Base-by-base conservation (phyloP, 768 basidiomycete genomes). In the Boletus reticuloceps region DNA sequence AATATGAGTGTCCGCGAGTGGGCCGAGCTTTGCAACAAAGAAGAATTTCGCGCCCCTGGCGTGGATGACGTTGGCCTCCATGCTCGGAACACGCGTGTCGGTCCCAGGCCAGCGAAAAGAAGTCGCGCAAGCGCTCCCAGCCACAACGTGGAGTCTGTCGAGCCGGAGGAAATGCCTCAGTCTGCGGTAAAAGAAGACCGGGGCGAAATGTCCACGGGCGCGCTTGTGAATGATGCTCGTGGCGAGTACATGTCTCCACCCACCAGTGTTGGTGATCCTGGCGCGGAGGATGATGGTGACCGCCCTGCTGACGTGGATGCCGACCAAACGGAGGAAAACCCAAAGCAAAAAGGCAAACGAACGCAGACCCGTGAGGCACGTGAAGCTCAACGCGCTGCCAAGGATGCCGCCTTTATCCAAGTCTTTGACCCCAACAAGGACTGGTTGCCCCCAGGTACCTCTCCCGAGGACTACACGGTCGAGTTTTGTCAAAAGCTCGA, bases 401-500 rank as follows among this genome's bases (percentile, higher is more conserved):
- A 74, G 25, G 75, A 83, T 40, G 70, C 73, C 16, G 69, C 69
- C 0, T 97, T 94, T 67, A 74, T 93, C 27, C 75, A 85, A 42
- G 74, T 74, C 0, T 96, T 95, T 64, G 82, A 89, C 50, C 89
- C 90, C 0, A 75, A 78, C 40, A 74, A 75, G 9, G 84, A 86
- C 55, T 97, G 94, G 94, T 72, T 96, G 8, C 94, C 94, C 9
- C 75, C 79, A 2, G 82, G 82, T 50, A 95, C 91, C 0, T 78
- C 75, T 10, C 67, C 84, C 1, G 74, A 79, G 16, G 94, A 98
- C 68, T 99, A 94, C 64, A 94, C 91, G 0, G 79, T 82, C 13
- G 94, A 96, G 58, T 89, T 91, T 56, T 97, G 95, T 69, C 82
- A 84, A 56, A 85, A 86, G 57, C 79, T 98, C 19, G 95, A 98